These are phyloP conservation scores for Penicillium rolfsii DNA, from an alignment of 2,329 filamentous ascomycete species.

Conservation along the genomic window DNA sequence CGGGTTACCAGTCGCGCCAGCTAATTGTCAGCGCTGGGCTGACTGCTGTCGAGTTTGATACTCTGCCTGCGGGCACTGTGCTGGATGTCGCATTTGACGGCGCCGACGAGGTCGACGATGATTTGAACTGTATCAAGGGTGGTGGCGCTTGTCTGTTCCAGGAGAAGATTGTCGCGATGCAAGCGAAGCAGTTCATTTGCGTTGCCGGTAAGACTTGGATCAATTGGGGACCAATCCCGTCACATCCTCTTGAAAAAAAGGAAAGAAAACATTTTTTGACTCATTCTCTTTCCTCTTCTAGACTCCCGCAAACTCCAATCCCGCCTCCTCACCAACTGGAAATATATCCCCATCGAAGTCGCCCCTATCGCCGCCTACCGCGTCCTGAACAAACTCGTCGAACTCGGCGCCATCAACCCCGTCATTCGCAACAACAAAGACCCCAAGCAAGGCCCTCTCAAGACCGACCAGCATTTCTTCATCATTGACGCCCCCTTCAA, in stretches of 20 bases:
- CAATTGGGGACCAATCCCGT: too few relatives aligned
- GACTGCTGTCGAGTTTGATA: slow-evolving; percentile 75
- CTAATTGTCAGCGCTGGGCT: slow-evolving; percentile 81
- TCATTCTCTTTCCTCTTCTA: slow-evolving; percentile 34
- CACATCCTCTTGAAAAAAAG: neutral
- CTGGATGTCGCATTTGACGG: slow-evolving; percentile 95
- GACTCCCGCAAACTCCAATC: slow-evolving; percentile 89
- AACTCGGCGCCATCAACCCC: slow-evolving; percentile 73
- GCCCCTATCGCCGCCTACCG: slow-evolving; percentile 79
- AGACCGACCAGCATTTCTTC: slow-evolving; percentile 84
- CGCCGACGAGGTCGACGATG: slow-evolving; percentile 93
- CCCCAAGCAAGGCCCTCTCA: slow-evolving; percentile 79
- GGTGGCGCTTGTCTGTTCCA: slow-evolving; percentile 97
- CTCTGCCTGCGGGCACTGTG: slow-evolving; percentile 64
- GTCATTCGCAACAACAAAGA: slow-evolving; percentile 71
- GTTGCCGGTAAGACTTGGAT: slow-evolving; percentile 66
- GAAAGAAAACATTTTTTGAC: neutral
- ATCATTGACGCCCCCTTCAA: slow-evolving; percentile 92
- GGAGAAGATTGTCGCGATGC: slow-evolving; percentile 90
- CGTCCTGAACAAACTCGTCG: slow-evolving; percentile 72
- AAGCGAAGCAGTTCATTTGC: slow-evolving; percentile 82
- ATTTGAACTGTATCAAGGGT: slow-evolving; percentile 96
- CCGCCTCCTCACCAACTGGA: slow-evolving; percentile 76
- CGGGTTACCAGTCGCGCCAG: slow-evolving; percentile 86
- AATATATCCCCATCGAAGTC: slow-evolving; percentile 88